Base-by-base conservation (phyloP, 371 early-diverging fungal species). In the Rhizopus stolonifer region DNA sequence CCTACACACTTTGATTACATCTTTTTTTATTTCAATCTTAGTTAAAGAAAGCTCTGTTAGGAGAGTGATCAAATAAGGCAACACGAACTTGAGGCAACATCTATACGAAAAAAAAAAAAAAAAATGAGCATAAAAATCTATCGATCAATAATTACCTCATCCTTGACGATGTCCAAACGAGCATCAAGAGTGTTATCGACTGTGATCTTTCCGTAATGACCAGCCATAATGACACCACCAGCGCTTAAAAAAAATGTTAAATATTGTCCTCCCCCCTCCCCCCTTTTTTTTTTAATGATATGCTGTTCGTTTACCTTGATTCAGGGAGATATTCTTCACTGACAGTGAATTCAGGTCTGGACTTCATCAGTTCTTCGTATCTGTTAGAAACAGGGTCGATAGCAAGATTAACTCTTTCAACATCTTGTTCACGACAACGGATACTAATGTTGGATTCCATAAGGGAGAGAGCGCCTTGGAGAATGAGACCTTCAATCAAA, bases 51-150 rank as follows among this genome's bases (percentile, higher is more conserved):
- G 82, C 88, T 79, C 95, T 88, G 77, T 81, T 87, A 52, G 89
- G 87, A 21, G 95, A 93, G 51, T 85, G 85, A 6, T 94, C 98
- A 71, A 92, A 97, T 49, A 98, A 82, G 52, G 84, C 65, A 53
- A 85, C 77, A 59, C 96, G 92, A 60, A 96, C 81, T 60, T 92
- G 89, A 46, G 96, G 96, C 52, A 96, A 81, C 90, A 94, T 89
- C 81, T 86, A 66, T 26, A n/a, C n/a, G n/a, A n/a, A n/a, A n/a
- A n/a, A n/a, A n/a, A n/a, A n/a, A n/a, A n/a, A n/a, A n/a, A n/a
- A n/a, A n/a, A n/a, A n/a, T n/a, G n/a, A n/a, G n/a, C n/a, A n/a
- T n/a, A n/a, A 96, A 81, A 89, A 94, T 89, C 81, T 86, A 66
- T 26, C 31, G 31, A 4, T 29, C 10, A 29, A 29, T 10, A 29